Evolutionary conservation across 2,329 filamentous ascomycete genomes (phyloP), one percentile per base, ranked within the genome.

Genomic region (Ophiostoma quercus): DNA sequence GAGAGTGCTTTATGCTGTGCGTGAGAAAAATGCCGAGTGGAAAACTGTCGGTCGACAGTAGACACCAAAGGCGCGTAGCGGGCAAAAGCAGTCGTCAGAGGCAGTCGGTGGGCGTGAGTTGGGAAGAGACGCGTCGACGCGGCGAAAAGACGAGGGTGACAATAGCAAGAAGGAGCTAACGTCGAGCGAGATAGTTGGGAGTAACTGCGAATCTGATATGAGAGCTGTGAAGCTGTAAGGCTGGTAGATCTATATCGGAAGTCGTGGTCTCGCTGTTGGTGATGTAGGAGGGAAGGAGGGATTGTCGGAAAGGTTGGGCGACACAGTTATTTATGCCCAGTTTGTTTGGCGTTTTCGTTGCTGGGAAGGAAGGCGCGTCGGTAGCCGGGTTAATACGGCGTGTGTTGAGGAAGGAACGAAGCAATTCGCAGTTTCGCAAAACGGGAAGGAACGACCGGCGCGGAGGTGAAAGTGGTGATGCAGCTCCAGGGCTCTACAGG

Each of bases 391-490:
- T 3, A 16, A 63, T 12, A 32, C 29, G 32, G 32, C 9, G 9
- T 37, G 32, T n/a, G n/a, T 63, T 41, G 19, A 65, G 62, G 62
- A 65, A 65, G 34, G 19, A n/a, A 25, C 34, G 62, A 25, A 41
- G 34, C 6, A 11, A 65, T 19, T 34, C 57, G 25, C 2, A 22
- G 8, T n/a, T 22, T 12, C 19, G 62, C 62, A 65, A 37, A 65
- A 65, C 19, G 19, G 62, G 62, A 65, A 65, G 34, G 62, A 39
- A 39, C 62, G 62, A 39, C 5, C 5, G 57, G 8, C 25, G 60
- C 16, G 9, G 60, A n/a, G 43, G 34, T 43, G 68, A 37, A 63
- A n/a, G 47, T 43, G 22, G 41, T 65, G 62, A 65, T 65, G 62
- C 62, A 39, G 57, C 25, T 62, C 22, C 22, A 62, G 51, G n/a